phyloP scores from a whole-genome alignment of 345 rosid species.

The Citrus mangshanensis region DNA sequence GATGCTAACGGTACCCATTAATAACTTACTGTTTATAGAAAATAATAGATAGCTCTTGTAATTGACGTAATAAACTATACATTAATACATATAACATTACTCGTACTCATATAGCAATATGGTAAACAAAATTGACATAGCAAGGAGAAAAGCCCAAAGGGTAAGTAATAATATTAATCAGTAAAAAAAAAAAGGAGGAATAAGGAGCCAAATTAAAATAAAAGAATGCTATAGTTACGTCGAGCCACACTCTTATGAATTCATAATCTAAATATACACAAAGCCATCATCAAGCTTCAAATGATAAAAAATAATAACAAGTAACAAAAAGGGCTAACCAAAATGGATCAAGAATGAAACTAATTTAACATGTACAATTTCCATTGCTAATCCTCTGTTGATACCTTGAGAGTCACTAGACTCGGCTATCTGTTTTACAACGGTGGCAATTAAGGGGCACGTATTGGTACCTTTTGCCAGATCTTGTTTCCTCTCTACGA shows the following conservation, averaged over 20 bases:
- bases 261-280: not conserved
- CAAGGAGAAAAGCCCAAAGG: no score
- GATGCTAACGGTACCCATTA: no score
- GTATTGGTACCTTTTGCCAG: conserved; percentile 15
- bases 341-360: not conserved
- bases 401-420: not conserved
- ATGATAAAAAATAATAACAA: not conserved
- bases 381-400: not conserved
- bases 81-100: no score
- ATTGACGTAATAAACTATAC: no score
- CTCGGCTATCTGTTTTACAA: conserved; percentile 23
- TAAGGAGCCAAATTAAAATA: no score
- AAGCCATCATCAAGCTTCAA: not conserved
- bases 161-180: no score
- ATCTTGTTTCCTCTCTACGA: conserved; percentile 3
- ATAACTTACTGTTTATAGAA: no score
- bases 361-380: not conserved
- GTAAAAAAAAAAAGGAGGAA: no score
- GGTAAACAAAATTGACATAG: no score
- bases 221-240: not conserved
- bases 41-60: no score
- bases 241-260: not conserved
- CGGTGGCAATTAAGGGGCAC: conserved; percentile 13
- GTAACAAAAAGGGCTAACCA: not conserved
- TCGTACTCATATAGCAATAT: no score